Percentiles rank a stretch among this genome's conserved stretches.
Evolutionary conservation across 75 land plant species (phyloP).

Genomic region (Larix kaempferi): DNA sequence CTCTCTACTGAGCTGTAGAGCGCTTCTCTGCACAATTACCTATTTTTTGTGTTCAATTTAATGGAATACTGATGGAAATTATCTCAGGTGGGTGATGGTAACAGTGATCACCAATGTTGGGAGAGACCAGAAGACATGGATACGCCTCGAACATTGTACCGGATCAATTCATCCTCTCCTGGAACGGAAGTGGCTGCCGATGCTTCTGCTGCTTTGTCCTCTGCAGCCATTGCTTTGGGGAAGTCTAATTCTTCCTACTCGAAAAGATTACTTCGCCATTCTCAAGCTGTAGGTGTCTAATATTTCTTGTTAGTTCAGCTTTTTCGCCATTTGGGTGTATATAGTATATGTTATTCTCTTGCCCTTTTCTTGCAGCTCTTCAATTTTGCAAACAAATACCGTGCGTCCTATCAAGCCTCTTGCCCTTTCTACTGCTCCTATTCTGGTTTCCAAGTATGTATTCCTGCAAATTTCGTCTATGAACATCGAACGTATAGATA

Average conservation of each 20-base stretch:
- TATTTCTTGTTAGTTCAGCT: neutral
- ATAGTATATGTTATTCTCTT: too few species aligned
- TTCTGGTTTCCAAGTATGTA: conserved; percentile 43
- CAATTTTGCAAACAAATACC: conserved; percentile 45
- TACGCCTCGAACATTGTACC: conserved; percentile 44
- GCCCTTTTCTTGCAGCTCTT: conserved; percentile 29
- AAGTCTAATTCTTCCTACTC: too few species aligned
- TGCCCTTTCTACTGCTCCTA: conserved; percentile 67
- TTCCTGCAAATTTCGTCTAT: neutral
- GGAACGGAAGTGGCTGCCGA: conserved; percentile 58
- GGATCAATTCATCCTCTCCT: conserved; percentile 37
- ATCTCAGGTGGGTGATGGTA: conserved; percentile 55
- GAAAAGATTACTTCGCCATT: too few species aligned
- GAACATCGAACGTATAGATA: neutral
- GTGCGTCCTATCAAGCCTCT: conserved; percentile 29
- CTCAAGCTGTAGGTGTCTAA: neutral
- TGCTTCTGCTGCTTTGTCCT: conserved; percentile 86
- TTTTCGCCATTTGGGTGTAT: too few species aligned
- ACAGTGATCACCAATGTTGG: conserved; percentile 83
- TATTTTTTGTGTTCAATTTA: neutral
- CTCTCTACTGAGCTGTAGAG: too few species aligned
- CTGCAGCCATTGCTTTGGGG: conserved; percentile 70
- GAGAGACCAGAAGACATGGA: conserved; percentile 95
- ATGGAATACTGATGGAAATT: neutral
- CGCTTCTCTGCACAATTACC: too few species aligned